Base-by-base conservation (phyloP, 805 yeast genomes). In the Candida maesae region DNA sequence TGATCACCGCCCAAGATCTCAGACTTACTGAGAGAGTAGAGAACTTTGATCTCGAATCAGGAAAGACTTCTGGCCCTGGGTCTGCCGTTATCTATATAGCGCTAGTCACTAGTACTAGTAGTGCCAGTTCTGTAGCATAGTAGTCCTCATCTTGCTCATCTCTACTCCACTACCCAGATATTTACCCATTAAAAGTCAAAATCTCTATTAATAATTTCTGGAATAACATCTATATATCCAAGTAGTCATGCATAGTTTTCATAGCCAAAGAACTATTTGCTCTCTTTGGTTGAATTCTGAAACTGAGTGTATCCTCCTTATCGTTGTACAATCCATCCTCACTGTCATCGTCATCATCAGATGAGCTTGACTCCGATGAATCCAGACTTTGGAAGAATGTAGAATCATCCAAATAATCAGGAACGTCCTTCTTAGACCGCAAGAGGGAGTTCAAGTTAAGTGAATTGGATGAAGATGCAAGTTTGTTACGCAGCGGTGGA, bases 391-490 rank as follows among this genome's bases (percentile, higher is more conserved):
- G 55, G 39, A 52, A 53, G 16, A 42, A 50, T 13, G 58, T 52
- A 1, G 56, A 48, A 10, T 53, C 61, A 38, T 55, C 58, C 10
- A 56, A 36, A 33, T 52, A 51, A 25, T 56, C 38, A 13, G 51
- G 49, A 11, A 51, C 49, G 4, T 50, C 55, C 17, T 49, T 52
- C 33, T 56, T 56, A 9, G 56, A 46, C 4, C 42, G 34, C 5
- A 56, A 35, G 10, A 51, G 34, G 2, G 55, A 50, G 42, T 50
- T 54, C 29, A 55, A 25, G 36, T 57, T 50, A 12, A 51, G 36
- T 21, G 51, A 46, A 25, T 51, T 50, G 7, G 55, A 45, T 2
- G 59, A 54, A 4, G 49, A 31, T 16, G 52, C 44, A 20, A 52
- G 23, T 23, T 28, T 35, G 28, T 36, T 45, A 2, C 42, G 33